Conservation (phyloP, 2,329 filamentous ascomycete genomes). For the Ascochyta viciae-villosae region DNA sequence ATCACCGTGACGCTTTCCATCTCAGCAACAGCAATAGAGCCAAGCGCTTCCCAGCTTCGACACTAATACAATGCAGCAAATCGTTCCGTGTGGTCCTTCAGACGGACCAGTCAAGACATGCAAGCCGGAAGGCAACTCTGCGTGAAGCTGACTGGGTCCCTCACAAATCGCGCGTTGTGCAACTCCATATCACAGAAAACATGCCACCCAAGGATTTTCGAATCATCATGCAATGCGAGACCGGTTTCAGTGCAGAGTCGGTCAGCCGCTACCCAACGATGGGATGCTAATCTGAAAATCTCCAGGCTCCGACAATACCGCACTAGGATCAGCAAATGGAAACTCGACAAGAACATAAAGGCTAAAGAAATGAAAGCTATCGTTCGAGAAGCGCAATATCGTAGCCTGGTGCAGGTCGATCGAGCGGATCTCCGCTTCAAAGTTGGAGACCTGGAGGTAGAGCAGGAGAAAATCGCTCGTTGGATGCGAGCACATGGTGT, state of each 20-base stretch:
- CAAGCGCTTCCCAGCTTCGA: background rate
- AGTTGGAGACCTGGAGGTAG: slow-evolving; percentile 21
- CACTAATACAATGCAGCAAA: background rate
- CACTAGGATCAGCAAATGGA: slow-evolving; percentile 27
- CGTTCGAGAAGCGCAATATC: slow-evolving; percentile 26
- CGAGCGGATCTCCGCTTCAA: slow-evolving; percentile 19
- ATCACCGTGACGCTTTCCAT: background rate
- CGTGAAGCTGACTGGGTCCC: slow-evolving; percentile 28
- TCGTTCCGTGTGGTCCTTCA: background rate
- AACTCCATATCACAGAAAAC: slow-evolving; percentile 17
- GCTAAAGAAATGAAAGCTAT: slow-evolving; percentile 30
- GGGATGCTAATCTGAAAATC: background rate
- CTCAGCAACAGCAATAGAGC: background rate
- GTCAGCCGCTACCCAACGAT: slow-evolving; percentile 3
- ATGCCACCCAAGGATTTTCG: slow-evolving; percentile 18
- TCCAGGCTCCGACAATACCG: slow-evolving; percentile 28
- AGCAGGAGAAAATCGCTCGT: slow-evolving; percentile 28
- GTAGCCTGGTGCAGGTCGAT: slow-evolving; percentile 25
- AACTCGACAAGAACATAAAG: slow-evolving; percentile 32
- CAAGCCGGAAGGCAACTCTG: slow-evolving; percentile 30
- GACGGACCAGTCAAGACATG: slow-evolving; percentile 5
- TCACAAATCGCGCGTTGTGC: slow-evolving; percentile 24
- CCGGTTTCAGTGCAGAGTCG: slow-evolving; percentile 26
- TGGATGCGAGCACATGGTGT: slow-evolving; percentile 31
- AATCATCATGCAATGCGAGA: slow-evolving; percentile 16